Conservation (phyloP, 805 yeast genomes). For the Metschnikowia arizonensis region DNA sequence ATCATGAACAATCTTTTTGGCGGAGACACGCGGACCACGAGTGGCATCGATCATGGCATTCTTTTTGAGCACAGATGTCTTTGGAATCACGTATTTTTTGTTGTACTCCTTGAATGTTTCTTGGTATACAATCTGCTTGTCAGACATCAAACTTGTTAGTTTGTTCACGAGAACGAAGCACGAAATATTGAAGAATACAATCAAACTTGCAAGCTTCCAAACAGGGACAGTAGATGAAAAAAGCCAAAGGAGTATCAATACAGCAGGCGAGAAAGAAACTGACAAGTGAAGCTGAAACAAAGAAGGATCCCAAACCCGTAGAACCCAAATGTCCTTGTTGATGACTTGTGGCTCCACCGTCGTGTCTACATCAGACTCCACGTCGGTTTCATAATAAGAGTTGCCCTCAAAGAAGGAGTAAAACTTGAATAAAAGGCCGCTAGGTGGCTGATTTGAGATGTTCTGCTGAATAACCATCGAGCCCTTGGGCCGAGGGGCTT, state of each 20-base stretch:
- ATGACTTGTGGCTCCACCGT: conserved; percentile 18
- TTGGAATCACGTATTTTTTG: conserved; percentile 58
- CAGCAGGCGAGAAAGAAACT: conserved; percentile 57
- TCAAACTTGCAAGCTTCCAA: conserved; percentile 33
- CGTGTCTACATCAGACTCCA: conserved; percentile 21
- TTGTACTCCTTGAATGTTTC: conserved; percentile 64
- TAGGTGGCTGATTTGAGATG: conserved; percentile 11
- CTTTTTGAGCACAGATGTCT: conserved; percentile 45
- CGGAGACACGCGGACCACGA: conserved; percentile 29
- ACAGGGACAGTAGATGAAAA: conserved; percentile 17
- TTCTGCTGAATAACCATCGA: conserved; percentile 20
- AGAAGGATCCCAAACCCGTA: conserved; percentile 66
- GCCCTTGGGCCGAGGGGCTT: conserved; percentile 23
- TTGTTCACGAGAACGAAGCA: conserved; percentile 37
- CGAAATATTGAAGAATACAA: conserved; percentile 29
- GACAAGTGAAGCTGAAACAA: conserved; percentile 49
- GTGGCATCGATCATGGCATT: conserved; percentile 65
- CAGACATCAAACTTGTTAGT: conserved; percentile 48
- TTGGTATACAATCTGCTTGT: conserved; percentile 55
- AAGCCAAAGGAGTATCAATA: conserved; percentile 38
- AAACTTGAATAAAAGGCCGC: conserved; percentile 11
- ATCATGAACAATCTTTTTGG: conserved; percentile 22
- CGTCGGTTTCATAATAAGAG: conserved; percentile 18
- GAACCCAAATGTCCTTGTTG: conserved; percentile 46
- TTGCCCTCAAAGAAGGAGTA: conserved; percentile 16